Evolutionary conservation across 2,329 filamentous ascomycete genomes (phyloP).

Genomic region (Metarhizium album): DNA sequence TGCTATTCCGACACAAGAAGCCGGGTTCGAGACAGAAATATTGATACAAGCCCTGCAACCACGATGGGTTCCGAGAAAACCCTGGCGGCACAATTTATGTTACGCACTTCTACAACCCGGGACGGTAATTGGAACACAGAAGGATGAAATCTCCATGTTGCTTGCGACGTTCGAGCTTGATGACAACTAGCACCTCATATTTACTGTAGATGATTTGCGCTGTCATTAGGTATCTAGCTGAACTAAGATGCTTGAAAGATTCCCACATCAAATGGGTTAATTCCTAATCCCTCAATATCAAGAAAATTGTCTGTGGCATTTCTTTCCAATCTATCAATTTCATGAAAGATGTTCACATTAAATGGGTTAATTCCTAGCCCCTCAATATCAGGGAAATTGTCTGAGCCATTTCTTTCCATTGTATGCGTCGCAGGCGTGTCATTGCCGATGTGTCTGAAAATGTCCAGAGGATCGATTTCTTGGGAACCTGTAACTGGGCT

Average conservation of each 20-base stretch:
- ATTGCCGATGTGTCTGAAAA: neutral
- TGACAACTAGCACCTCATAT: neutral
- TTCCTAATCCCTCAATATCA: too few species aligned
- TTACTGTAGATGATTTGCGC: too few species aligned
- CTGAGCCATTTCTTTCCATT: neutral
- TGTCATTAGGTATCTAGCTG: too few species aligned
- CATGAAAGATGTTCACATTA: too few species aligned
- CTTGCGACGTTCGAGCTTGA: neutral
- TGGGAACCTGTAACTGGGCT: neutral
- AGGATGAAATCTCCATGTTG: neutral
- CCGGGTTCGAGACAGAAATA: neutral
- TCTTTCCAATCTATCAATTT: too few species aligned
- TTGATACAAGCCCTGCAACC: neutral
- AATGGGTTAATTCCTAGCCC: too few species aligned
- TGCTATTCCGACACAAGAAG: neutral
- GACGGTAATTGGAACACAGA: neutral
- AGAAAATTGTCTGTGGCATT: too few species aligned
- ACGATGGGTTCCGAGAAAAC: neutral
- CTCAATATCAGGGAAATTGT: too few species aligned
- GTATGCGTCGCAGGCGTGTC: neutral
- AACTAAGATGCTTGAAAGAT: too few species aligned
- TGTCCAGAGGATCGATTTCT: neutral
- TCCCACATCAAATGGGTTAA: too few species aligned
- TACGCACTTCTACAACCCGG: neutral
- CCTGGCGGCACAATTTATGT: neutral